phyloP scores from a whole-genome alignment of 2,329 filamentous ascomycete species.

The Botrytis elliptica region DNA sequence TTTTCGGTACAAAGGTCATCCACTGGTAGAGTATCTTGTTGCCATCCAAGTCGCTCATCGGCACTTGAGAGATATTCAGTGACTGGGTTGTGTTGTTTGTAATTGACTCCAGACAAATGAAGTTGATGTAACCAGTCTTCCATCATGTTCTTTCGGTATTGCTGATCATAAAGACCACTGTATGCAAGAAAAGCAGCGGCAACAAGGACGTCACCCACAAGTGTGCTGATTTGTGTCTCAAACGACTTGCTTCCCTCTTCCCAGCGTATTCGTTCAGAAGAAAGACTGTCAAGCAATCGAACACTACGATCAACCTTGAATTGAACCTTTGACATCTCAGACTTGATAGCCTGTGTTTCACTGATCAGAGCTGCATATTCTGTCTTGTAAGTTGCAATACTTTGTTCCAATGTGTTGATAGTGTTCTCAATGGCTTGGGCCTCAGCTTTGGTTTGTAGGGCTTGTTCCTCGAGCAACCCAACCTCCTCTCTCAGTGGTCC shows the following conservation, averaged over 20 bases:
- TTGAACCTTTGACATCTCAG: constrained; percentile 93
- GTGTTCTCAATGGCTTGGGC: constrained; percentile 89
- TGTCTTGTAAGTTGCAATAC: constrained; percentile 91
- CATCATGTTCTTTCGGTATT: constrained; percentile 95
- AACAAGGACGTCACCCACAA: constrained; percentile 92
- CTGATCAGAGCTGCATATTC: constrained; percentile 96
- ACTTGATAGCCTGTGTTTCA: constrained; percentile 95
- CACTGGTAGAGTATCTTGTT: constrained; percentile 87
- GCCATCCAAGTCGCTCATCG: constrained; percentile 92
- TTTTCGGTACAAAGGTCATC: constrained; percentile 99
- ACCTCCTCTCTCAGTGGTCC: constrained; percentile 92
- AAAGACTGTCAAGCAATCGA: constrained; percentile 87
- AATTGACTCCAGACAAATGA: constrained; percentile 85
- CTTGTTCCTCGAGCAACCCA: constrained; percentile 78
- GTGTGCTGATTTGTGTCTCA: constrained; percentile 93
- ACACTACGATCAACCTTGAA: constrained; percentile 98
- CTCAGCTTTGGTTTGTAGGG: constrained; percentile 88
- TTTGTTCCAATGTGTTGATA: constrained; percentile 78
- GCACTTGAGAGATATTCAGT: constrained; percentile 96
- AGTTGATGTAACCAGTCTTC: constrained; percentile 97
- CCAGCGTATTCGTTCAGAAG: constrained; percentile 90
- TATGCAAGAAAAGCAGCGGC: constrained; percentile 98
- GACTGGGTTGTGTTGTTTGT: constrained; percentile 89
- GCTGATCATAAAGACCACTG: constrained; percentile 94
- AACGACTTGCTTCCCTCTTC: constrained; percentile 97